Evolutionary conservation across 176 grass and related monocot species (phyloP).

Genomic region (Saccharum spontaneum): DNA sequence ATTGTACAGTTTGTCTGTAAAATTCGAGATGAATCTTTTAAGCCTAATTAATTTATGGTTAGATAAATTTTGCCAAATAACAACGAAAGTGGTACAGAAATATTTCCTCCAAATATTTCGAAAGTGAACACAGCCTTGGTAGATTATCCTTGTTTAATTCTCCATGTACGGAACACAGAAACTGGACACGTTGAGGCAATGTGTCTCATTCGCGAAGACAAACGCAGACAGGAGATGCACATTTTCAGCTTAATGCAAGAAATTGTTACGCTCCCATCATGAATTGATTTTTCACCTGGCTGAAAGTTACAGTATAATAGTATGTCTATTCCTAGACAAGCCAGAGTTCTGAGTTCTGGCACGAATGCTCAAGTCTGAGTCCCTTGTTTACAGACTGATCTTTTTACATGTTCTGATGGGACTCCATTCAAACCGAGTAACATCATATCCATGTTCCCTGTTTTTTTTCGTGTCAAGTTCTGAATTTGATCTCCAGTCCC

Average conservation of each 20-base stretch:
- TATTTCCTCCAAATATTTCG: too few species aligned
- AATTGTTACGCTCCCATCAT: neutral
- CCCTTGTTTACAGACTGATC: neutral
- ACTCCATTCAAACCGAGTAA: neutral
- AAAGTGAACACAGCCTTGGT: too few species aligned
- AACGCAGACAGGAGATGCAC: neutral
- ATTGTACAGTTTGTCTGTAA: too few species aligned
- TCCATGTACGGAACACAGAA: neutral
- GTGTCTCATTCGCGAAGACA: neutral
- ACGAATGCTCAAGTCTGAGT: neutral
- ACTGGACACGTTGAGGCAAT: neutral
- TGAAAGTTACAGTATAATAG: neutral
- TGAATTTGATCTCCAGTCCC: slow-evolving; percentile 17
- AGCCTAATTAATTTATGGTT: too few species aligned
- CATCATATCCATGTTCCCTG: neutral
- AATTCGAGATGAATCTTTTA: too few species aligned
- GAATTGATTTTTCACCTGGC: neutral
- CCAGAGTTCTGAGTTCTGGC: neutral
- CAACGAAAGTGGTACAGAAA: too few species aligned
- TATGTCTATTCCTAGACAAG: neutral
- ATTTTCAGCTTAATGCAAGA: neutral
- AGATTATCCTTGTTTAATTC: neutral
- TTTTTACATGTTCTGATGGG: slow-evolving; percentile 21
- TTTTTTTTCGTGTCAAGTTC: neutral
- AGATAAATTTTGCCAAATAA: too few species aligned